These are phyloP conservation scores for Ballota nigra DNA, from an alignment of 257 asterid species.

Conservation along the genomic window DNA sequence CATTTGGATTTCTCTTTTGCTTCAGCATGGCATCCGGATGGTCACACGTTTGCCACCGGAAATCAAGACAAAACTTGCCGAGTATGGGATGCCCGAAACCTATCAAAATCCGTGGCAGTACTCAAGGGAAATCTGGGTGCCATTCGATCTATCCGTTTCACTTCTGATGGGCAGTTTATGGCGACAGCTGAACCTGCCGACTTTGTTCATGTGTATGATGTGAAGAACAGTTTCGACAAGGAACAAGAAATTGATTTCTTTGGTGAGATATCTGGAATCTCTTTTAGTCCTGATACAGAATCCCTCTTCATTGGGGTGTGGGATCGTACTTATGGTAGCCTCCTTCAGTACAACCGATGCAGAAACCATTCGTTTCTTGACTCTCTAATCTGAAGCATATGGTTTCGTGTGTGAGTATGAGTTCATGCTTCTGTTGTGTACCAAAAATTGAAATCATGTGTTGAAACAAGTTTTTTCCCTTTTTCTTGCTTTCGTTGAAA, in stretches of 20 bases:
- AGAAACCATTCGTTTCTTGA: slow-evolving; percentile 50
- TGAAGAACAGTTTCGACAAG: slow-evolving; percentile 47
- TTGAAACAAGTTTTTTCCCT: neutral
- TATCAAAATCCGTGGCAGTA: slow-evolving; percentile 54
- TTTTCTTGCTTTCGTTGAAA: neutral
- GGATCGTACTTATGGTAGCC: slow-evolving; percentile 74
- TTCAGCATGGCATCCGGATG: slow-evolving; percentile 77
- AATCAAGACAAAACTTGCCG: slow-evolving; percentile 76
- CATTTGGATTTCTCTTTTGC: slow-evolving; percentile 69
- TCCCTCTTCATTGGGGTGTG: slow-evolving; percentile 69
- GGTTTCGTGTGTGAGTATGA: slow-evolving; percentile 16
- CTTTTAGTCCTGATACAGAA: slow-evolving; percentile 65
- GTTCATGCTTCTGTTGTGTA: slow-evolving; percentile 6
- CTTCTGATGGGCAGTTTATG: slow-evolving; percentile 71
- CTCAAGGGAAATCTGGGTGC: slow-evolving; percentile 71
- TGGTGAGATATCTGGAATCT: slow-evolving; percentile 66
- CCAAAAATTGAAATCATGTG: neutral
- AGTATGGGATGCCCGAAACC: slow-evolving; percentile 63
- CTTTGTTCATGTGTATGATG: slow-evolving; percentile 62
- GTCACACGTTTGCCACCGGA: slow-evolving; percentile 58
- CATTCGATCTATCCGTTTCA: slow-evolving; percentile 60
- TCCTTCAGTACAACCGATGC: slow-evolving; percentile 59
- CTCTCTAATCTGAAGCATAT: slow-evolving; percentile 30
- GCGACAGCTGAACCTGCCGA: slow-evolving; percentile 38
- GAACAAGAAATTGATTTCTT: slow-evolving; percentile 72